Evolutionary conservation across 352 stramenopile species (phyloP), one percentile per base, ranked within the genome.

Genomic region (Pythium phragmitis): DNA sequence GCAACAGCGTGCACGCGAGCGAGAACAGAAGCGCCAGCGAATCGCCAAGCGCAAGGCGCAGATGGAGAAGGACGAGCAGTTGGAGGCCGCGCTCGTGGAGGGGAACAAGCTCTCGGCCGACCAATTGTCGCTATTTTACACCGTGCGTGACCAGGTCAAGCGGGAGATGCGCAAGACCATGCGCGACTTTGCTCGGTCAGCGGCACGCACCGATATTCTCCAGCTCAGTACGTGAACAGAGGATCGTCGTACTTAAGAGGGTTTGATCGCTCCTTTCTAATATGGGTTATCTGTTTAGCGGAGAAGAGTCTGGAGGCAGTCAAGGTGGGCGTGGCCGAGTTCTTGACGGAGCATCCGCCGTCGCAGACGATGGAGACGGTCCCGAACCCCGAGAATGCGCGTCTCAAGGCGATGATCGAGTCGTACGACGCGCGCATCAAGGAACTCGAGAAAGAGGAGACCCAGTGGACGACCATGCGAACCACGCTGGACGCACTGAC

Each of bases 221-320:
- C 72, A 84, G 45, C 61, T 91, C 33, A 91, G 80, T 83, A 68
- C 46, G 75, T 75, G 19, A 5, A 2, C 47, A 5, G 26, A 5
- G 26, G 26, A 30, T 30, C 33, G 7, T 23, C 2, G 11, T 36
- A n/a, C 13, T 19, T 12, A 49, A 19, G 23, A 4, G 12, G 13
- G 45, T 54, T 21, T 8, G 37, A 21, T 55, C 8, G 4, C 9
- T 59, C 34, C 34, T 53, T 28, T 42, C 49, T 34, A 57, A 53
- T 21, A 9, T 19, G n/a, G 14, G 19, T 37, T 17, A 19, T 34
- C 55, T 37, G 51, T 42, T 48, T 7, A 83, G 75, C 73, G 12
- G 82, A 91, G 52, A 86, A 73, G 49, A 87, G 75, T 65, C 33
- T 89, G 23, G 75, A 88, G 43, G 77, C 82, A 11, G 76, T 91